Conservation (phyloP, 2,329 filamentous ascomycete genomes). For the Dactylonectria macrodidyma region DNA sequence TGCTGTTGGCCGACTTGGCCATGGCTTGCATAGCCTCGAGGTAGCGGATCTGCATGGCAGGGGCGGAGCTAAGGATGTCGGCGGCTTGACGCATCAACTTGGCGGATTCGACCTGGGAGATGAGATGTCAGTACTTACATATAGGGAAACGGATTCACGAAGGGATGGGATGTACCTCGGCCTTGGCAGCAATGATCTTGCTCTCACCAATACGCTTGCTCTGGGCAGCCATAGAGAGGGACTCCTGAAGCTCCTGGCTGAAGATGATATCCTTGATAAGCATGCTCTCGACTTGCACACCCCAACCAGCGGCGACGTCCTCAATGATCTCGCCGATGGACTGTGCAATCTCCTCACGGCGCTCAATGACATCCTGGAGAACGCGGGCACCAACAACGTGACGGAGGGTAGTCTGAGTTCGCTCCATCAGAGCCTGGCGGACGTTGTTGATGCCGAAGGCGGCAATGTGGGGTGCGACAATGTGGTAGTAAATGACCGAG, state of each 20-base stretch:
- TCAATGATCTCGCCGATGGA: slow-evolving; percentile 98
- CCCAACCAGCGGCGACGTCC: slow-evolving; percentile 93
- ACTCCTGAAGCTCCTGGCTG: slow-evolving; percentile 94
- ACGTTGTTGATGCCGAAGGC: slow-evolving; percentile 97
- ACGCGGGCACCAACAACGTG: slow-evolving; percentile 97
- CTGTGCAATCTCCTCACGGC: slow-evolving; percentile 95
- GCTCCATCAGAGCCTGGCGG: slow-evolving; percentile 95
- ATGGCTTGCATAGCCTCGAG: slow-evolving; percentile 99
- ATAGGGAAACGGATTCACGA: neutral
- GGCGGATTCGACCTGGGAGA: slow-evolving; percentile 82
- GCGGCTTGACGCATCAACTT: slow-evolving; percentile 95
- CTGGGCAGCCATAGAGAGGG: slow-evolving; percentile 97
- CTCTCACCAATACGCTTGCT: slow-evolving; percentile 98
- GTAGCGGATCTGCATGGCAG: slow-evolving; percentile 98
- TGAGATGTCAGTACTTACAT: neutral
- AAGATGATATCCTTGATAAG: slow-evolving; percentile 99
- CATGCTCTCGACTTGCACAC: slow-evolving; percentile 97
- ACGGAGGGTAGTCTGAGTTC: slow-evolving; percentile 96
- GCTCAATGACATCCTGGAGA: slow-evolving; percentile 97
- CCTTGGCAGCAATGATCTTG: slow-evolving; percentile 97
- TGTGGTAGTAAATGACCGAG: slow-evolving; percentile 99
- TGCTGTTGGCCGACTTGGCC: slow-evolving; percentile 93
- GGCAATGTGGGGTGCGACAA: slow-evolving; percentile 94
- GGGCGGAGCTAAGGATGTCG: slow-evolving; percentile 91
- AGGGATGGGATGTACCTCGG: slow-evolving; percentile 69